Base-by-base conservation (phyloP, 1,139 yeast species). In the Lodderomyces parapsilosis region DNA sequence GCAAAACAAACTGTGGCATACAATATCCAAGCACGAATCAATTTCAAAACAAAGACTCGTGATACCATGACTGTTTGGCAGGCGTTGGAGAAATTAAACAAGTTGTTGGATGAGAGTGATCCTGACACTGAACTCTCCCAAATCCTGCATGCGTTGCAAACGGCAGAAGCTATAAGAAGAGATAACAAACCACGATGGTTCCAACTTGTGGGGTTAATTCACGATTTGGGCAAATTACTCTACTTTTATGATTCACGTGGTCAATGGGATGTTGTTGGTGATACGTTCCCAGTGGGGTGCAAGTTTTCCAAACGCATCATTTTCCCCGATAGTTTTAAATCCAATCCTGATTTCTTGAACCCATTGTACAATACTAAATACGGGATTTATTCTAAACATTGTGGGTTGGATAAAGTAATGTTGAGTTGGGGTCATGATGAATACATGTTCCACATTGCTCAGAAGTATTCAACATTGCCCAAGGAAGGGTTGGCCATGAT, bases 181-280 rank as follows among this genome's bases (percentile, higher is more conserved):
- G 90, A 83, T 52, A 76, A 78, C 1, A 79, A 80, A 55, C 90
- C 90, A 0, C 63, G 89, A 31, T 83, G 90, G 90, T 83, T 83
- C 66, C 90, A 83, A 58, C 62, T 83, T 17, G 88, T 84, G 6
- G 90, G 90, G 0, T 62, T 83, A 35, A 81, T 83, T 34, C 90
- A 83, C 55, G 90, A 83, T 57, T 64, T 83, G 48, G 90, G 90
- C 1, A 83, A 83, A 55, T 66, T 83, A 17, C 65, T 83, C 20
- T 83, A 83, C 56, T 83, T 83, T 51, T 83, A 77, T 53, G 89
- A 81, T 53, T 82, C 88, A 20, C 71, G 77, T 52, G 89, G 89
- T 7, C 89, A 83, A 57, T 83, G 90, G 90, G 89, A 83, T 54
- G 90, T 83, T n/a, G 90, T 83, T 17, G 90, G 90, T 5, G 90